Conservation (phyloP, 768 basidiomycete genomes). For the Holtermanniella nyarrowii region DNA sequence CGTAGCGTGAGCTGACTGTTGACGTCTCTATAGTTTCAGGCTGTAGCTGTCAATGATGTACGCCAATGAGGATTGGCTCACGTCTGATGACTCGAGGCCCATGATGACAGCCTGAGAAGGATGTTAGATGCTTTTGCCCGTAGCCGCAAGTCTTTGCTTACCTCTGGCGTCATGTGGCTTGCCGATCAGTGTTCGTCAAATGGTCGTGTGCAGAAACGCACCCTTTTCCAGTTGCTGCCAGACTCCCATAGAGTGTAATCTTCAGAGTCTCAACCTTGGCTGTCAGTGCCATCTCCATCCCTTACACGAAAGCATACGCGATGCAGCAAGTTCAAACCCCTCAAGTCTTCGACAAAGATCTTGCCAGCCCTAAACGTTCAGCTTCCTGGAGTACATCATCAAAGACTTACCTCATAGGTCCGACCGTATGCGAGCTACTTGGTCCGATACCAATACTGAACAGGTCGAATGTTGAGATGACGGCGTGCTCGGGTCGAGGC, state of each 20-base stretch:
- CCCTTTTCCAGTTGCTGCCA: conserved; percentile 69
- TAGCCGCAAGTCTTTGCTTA: not conserved
- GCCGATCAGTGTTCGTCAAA: conserved; percentile 4
- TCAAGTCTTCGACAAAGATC: conserved; percentile 57
- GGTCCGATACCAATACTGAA: conserved; percentile 67
- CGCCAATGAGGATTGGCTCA: not conserved
- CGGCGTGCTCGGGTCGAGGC: conserved; percentile 46
- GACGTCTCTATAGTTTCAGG: not conserved
- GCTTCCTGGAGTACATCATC: not conserved
- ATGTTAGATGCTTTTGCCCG: not conserved
- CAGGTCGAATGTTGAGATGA: conserved; percentile 85
- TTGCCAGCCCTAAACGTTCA: conserved; percentile 34
- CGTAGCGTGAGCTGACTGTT: conserved; percentile 14
- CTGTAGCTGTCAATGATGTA: not conserved
- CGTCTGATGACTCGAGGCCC: not conserved
- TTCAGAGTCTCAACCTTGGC: conserved; percentile 65
- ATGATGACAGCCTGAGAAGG: not conserved
- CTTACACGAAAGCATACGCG: conserved; percentile 2
- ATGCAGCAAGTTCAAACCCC: conserved; percentile 7
- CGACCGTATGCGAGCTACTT: conserved; percentile 58
- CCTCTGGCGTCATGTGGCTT: conserved; percentile 39
- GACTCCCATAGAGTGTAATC: conserved; percentile 80
- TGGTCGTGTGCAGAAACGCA: conserved; percentile 40
- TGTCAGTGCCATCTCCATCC: not conserved
- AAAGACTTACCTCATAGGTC: conserved; percentile 57